phyloP scores from a whole-genome alignment of 2,329 filamentous ascomycete genomes.

The Plectosphaerella cucumerina region DNA sequence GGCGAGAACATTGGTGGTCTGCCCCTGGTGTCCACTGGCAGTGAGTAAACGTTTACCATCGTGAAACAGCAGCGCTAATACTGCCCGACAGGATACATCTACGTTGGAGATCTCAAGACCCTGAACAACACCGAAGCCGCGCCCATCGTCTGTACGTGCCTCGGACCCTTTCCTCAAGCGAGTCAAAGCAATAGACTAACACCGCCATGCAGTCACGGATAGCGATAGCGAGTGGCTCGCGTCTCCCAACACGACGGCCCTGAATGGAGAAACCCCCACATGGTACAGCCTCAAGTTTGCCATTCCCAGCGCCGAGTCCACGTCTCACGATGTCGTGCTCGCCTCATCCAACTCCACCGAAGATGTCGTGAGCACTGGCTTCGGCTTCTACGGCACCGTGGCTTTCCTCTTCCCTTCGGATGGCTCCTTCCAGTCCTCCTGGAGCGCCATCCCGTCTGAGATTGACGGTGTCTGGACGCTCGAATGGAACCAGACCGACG shows the following conservation, averaged over 20 bases:
- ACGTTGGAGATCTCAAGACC: conserved; percentile 4
- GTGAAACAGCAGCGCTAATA: neutral
- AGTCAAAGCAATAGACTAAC: neutral
- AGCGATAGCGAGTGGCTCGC: conserved; percentile 12
- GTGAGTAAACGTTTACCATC: conserved; percentile 10
- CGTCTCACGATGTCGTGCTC: conserved; percentile 16
- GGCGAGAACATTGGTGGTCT: conserved; percentile 18
- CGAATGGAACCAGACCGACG: conserved; percentile 18
- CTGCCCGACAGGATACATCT: conserved; percentile 2
- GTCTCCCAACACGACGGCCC: conserved; percentile 12
- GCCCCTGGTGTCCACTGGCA: conserved; percentile 16
- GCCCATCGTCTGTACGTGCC: conserved; percentile 4
- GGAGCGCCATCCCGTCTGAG: conserved; percentile 16
- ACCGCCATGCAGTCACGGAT: conserved; percentile 8
- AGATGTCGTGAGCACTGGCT: conserved; percentile 13
- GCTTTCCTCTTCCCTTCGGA: conserved; percentile 10
- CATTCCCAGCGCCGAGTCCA: conserved; percentile 13
- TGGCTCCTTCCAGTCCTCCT: conserved; percentile 14
- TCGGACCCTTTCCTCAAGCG: neutral
- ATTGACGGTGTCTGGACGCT: conserved; percentile 14
- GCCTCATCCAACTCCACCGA: conserved; percentile 2
- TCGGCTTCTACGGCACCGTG: conserved; percentile 19
- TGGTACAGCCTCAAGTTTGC: conserved; percentile 20
- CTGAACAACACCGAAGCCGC: conserved; percentile 7
- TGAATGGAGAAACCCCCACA: conserved; percentile 6